Base-by-base conservation (phyloP, 1,139 yeast genomes). In the Suhomyces bribrorum region DNA sequence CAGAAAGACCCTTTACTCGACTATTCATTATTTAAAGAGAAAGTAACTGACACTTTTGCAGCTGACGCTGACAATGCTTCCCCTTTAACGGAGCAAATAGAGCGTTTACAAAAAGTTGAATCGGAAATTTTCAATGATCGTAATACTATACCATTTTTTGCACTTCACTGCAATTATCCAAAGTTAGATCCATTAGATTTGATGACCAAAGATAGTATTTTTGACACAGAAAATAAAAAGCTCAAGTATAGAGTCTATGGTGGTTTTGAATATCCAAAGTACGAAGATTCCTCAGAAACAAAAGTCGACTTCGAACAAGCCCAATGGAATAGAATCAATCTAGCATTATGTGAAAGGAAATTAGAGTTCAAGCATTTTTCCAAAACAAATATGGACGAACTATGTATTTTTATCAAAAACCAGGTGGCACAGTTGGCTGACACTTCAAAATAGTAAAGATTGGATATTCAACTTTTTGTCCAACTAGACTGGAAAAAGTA, bases 131-230 rank as follows among this genome's bases (percentile, higher is more conserved):
- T 62, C 32, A 45, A 41, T n/a, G 38, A 32, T 30, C 44, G 34
- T n/a, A 45, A 37, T 32, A 49, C 37, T 14, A 36, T 46, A 26
- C 62, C 47, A 16, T 36, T 64, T n/a, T 66, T 65, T 37, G 46
- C 70, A 2, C 40, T 68, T 23, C 74, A 68, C 47, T 66, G 73
- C 45, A 67, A 68, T 44, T 63, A 51, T 40, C 74, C 74, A 1
- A 68, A 68, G 42, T 43, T 67, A 20, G 72, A 67, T 43, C 74
- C 73, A 2, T 26, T 56, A 5, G 50, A 48, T 23, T 52, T 61
- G 16, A 54, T 59, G 51, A 23, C 14, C 6, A 54, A 57, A 32
- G 58, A 53, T 3, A 62, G 59, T 18, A 44, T 67, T 9, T 66
- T 44, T 38, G 72, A 68, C 43, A 23, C 40, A n/a, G 57, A 52